Evolutionary conservation across 331 rosid species (phyloP), one percentile per base, ranked within the genome.

Genomic region (Dryas integrifolia): DNA sequence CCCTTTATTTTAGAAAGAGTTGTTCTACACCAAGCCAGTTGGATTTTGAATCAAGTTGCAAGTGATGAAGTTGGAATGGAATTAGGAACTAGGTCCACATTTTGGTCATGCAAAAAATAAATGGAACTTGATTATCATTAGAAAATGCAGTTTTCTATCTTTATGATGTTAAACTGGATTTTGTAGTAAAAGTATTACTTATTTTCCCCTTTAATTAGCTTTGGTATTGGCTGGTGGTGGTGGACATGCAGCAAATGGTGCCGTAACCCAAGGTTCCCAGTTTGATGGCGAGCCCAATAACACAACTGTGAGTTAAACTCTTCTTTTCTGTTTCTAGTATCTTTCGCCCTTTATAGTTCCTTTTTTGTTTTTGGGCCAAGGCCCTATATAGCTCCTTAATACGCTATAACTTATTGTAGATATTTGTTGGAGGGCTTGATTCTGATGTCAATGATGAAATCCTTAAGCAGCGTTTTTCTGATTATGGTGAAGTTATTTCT

Each of bases 341-440:
- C 67, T 51, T 67, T 62, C 56, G 12, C 63, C 67, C 61, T 70
- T 3, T 68, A 38, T 65, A 38, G 53, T 62, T 80, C 53, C 30
- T 75, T 85, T 2, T 30, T 1, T 30, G 2, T 30, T 30, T 30
- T 30, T 1, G 35, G 35, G 35, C 35, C 35, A 30, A 30, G 35
- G 35, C 3, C 35, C 61, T 70, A 3, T 68, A 38, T 65, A 38
- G 53, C 65, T 80, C 49, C 30, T 75, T 85, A 58, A 83, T 64
- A 30, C 2, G 35, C 50, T 57, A 12, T 73, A 13, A 46, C 66
- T 74, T 69, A 66, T 81, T 43, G 52, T 78, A 94, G 98, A 91
- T 95, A 77, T 95, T 95, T 84, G 99, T 95, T 77, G 99, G 99
- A 40, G 99, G 99, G 66, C 97, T 95, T 70, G 99, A 92, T 83